Percentiles rank a stretch among this genome's conserved stretches.
Evolutionary conservation across 208 protist genomes (phyloP).

Genomic region (Crithidia bombi): DNA sequence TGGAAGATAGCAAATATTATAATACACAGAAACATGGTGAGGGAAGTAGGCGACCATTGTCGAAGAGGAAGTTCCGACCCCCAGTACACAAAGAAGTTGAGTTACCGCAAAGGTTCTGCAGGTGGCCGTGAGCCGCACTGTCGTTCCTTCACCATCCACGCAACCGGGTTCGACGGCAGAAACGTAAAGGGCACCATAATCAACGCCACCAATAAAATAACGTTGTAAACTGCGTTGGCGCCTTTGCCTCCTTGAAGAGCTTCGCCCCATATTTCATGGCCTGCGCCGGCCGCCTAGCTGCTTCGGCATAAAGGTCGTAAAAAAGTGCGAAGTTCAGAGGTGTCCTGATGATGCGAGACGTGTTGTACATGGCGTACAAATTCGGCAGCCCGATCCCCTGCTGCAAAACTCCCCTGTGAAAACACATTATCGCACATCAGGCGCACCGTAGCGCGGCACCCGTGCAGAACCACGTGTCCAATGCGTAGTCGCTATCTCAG

Average conservation of each 20-base stretch:
- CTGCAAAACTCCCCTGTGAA: no score
- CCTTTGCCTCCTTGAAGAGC: conserved; percentile 32
- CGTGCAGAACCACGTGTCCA: conserved; percentile 12
- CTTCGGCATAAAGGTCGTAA: conserved; percentile 5
- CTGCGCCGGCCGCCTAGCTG: background rate
- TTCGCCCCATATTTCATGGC: background rate
- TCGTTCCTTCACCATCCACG: conserved; percentile 82
- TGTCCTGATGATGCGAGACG: conserved; percentile 3
- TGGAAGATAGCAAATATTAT: conserved; percentile 66
- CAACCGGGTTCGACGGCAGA: conserved; percentile 64
- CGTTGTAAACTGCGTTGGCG: conserved; percentile 36
- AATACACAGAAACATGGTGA: conserved; percentile 66
- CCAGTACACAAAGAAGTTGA: conserved; percentile 73
- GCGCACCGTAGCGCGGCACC: conserved; percentile 3
- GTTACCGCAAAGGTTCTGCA: conserved; percentile 75
- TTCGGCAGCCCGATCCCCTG: background rate
- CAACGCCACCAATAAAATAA: conserved; percentile 58
- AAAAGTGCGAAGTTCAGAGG: conserved; percentile 17
- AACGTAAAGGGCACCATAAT: conserved; percentile 82
- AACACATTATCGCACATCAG: conserved; percentile 5
- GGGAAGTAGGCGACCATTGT: conserved; percentile 61
- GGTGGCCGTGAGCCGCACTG: conserved; percentile 65
- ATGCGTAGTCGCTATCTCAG: background rate
- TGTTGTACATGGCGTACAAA: conserved; percentile 12
- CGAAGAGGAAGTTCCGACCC: conserved; percentile 80